A percentile compares a stretch with the other conserved stretches of the same genome.
Conservation (phyloP, 164 flowering plant genomes). For the Tinospora cordifolia region DNA sequence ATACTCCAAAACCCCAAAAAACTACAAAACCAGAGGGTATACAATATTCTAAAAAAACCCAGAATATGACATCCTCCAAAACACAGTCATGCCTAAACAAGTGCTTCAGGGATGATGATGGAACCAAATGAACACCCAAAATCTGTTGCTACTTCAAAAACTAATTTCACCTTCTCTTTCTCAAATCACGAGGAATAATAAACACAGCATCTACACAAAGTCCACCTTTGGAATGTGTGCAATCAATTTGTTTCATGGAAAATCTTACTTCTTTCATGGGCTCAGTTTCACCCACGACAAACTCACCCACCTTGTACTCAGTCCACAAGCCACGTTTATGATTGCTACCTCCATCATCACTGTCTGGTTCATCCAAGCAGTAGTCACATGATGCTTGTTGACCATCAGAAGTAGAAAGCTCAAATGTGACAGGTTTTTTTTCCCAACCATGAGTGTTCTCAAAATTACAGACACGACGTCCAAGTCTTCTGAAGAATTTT, state of each 20-base stretch:
- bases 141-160: conserved; percentile 16
- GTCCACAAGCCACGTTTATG: conserved; percentile 41
- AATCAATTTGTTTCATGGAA: conserved; percentile 77
- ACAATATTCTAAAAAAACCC: background rate
- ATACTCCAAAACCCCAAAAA: background rate
- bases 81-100: conserved; percentile 13
- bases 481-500: conserved; percentile 34
- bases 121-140: background rate
- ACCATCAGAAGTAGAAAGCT: conserved; percentile 51
- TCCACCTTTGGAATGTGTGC: conserved; percentile 85
- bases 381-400: conserved; percentile 40
- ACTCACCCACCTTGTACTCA: conserved; percentile 57
- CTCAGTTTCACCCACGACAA: conserved; percentile 28
- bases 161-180: conserved; percentile 22
- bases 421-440: conserved; percentile 59
- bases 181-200: conserved; percentile 38
- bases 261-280: conserved; percentile 40
- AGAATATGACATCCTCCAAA: conserved; percentile 3
- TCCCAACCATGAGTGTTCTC: conserved; percentile 86
- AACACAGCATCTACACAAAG: conserved; percentile 62
- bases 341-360: conserved; percentile 18
- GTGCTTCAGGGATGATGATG: background rate
- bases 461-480: conserved; percentile 36
- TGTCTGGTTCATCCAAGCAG: conserved; percentile 40
- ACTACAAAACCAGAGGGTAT: background rate